Conservation (phyloP, 495 filamentous ascomycete species). For the Halenospora varia region DNA sequence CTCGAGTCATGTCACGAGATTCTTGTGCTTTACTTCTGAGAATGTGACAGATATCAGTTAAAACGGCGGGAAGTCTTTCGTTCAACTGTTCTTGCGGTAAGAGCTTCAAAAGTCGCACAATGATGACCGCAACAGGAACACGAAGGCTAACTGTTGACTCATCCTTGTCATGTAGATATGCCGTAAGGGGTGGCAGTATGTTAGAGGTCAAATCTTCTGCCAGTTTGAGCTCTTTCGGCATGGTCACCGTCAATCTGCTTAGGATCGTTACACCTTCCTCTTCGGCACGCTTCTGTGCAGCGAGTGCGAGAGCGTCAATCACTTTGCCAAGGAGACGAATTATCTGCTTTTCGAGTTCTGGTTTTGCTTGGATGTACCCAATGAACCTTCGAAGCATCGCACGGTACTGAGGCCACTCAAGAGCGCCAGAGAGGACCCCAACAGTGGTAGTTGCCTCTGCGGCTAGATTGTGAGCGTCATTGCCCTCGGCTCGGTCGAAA, state of each 20-base stretch:
- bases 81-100: conserved; percentile 68
- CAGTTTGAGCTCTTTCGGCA: conserved; percentile 68
- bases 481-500: conserved; percentile 71
- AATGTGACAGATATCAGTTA: conserved; percentile 90
- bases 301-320: conserved; percentile 65
- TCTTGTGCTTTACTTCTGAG: conserved; percentile 85
- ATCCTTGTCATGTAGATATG: conserved; percentile 89
- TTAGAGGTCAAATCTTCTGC: conserved; percentile 66
- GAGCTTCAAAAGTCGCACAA: conserved; percentile 78
- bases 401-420: conserved; percentile 91
- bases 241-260: conserved; percentile 50
- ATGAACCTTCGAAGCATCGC: conserved; percentile 77
- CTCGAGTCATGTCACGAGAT: conserved; percentile 82
- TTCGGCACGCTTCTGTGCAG: conserved; percentile 31
- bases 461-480: conserved; percentile 76
- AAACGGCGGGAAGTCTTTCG: conserved; percentile 69
- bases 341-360: conserved; percentile 79
- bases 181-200: conserved; percentile 69
- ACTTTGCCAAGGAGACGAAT: conserved; percentile 76
- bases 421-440: conserved; percentile 62
- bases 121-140: conserved; percentile 79
- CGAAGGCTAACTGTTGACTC: conserved; percentile 88
- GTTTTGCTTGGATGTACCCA: conserved; percentile 72
- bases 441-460: conserved; percentile 77
- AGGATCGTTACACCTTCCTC: conserved; percentile 29